Evolutionary conservation across 1,284 basidiomycete species (phyloP).

Genomic region (Cutaneotrichosporon spelunceum): DNA sequence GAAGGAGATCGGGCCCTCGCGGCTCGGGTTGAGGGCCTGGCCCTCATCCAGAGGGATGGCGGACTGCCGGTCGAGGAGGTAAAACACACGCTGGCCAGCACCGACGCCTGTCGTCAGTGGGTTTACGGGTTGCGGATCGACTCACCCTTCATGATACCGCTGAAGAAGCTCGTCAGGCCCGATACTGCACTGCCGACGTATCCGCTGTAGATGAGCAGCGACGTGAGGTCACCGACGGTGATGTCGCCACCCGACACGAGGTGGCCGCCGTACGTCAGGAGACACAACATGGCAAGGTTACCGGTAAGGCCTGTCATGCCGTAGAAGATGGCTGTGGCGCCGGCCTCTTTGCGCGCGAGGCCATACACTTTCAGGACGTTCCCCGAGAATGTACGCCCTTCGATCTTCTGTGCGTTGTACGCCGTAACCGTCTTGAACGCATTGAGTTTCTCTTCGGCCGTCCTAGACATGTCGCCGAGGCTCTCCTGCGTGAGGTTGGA

Average conservation of each 20-base stretch:
- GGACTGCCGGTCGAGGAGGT: constrained; percentile 77
- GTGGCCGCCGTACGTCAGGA: constrained; percentile 90
- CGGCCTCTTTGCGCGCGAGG: constrained; percentile 81
- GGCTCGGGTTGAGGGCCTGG: constrained; percentile 56
- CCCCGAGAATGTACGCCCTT: constrained; percentile 58
- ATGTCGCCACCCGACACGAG: constrained; percentile 84
- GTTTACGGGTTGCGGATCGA: neutral
- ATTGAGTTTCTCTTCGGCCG: constrained; percentile 86
- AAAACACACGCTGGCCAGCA: constrained; percentile 88
- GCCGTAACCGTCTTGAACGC: constrained; percentile 91
- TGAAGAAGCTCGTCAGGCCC: constrained; percentile 53
- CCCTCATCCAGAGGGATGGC: constrained; percentile 67
- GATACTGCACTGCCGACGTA: constrained; percentile 53
- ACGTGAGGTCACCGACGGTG: constrained; percentile 85
- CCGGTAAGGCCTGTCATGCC: constrained; percentile 92
- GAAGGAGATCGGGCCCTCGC: constrained; percentile 69
- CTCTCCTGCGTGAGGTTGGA: constrained; percentile 91
- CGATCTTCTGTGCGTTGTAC: constrained; percentile 71
- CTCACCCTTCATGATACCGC: constrained; percentile 45
- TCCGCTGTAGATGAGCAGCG: constrained; percentile 89
- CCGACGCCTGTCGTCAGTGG: constrained; percentile 59
- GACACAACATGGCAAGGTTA: constrained; percentile 82
- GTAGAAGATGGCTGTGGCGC: constrained; percentile 88
- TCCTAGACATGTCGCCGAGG: constrained; percentile 89
- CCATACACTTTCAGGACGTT: constrained; percentile 68